Evolutionary conservation across 257 asterid species (phyloP).

Genomic region (Cynanchum wilfordii): DNA sequence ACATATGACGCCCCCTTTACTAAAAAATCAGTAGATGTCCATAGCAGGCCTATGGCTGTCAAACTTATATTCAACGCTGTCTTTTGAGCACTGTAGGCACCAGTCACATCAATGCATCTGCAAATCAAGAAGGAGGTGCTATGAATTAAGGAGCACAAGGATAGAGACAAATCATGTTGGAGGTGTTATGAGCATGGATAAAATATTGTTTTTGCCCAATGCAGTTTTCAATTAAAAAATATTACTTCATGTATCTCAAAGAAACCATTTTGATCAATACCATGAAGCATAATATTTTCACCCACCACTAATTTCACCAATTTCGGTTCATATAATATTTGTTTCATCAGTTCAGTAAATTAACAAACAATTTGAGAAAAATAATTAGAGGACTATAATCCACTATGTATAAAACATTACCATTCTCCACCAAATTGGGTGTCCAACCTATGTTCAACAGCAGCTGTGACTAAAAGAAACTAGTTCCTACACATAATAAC

Average conservation of each 20-base stretch:
- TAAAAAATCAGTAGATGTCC: conserved; percentile 94
- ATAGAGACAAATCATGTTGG: not conserved
- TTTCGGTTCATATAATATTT: not conserved
- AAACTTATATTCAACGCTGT: conserved; percentile 91
- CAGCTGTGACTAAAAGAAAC: not conserved
- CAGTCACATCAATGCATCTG: conserved; percentile 95
- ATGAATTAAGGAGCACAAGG: not conserved
- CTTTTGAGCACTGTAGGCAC: conserved; percentile 89
- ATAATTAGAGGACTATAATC: too few relatives aligned
- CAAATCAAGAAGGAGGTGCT: conserved; percentile 24
- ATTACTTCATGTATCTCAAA: not conserved
- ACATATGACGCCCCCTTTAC: conserved; percentile 56
- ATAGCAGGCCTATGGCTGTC: conserved; percentile 89
- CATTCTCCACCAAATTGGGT: not conserved
- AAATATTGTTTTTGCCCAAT: not conserved
- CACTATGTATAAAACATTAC: too few relatives aligned
- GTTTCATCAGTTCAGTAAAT: not conserved
- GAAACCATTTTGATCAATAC: not conserved
- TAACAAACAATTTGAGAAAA: not conserved
- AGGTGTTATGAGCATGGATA: too few relatives aligned
- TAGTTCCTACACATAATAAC: not conserved
- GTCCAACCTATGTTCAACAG: not conserved
- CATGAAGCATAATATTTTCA: not conserved
- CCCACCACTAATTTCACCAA: not conserved
- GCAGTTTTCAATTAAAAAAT: not conserved